A percentile compares a stretch with the other conserved stretches of the same genome.
Conservation (phyloP, 768 basidiomycete species). For the Pholiota conissans region DNA sequence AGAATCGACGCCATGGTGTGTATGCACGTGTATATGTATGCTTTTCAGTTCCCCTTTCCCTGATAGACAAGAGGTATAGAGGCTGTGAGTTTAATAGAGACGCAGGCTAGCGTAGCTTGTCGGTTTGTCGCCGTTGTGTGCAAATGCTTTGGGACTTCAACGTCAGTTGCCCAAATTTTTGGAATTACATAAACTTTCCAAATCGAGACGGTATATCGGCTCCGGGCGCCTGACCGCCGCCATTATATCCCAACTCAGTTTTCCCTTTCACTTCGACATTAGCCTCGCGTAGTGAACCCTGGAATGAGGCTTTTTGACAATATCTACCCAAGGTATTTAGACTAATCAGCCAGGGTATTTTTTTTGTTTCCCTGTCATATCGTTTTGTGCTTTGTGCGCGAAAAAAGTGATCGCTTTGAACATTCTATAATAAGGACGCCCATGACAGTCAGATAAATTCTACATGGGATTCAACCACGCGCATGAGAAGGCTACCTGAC, state of each 20-base stretch:
- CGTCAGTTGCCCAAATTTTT: conserved; percentile 12
- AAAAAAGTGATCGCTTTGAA: no score
- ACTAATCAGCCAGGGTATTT: no score
- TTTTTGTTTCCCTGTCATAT: no score
- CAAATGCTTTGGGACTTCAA: not conserved
- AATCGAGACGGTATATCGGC: not conserved
- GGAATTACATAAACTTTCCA: conserved; percentile 10
- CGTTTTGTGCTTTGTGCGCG: no score
- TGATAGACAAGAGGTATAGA: not conserved
- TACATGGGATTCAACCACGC: no score
- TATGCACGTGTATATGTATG: not conserved
- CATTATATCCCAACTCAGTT: not conserved
- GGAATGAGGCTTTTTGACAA: no score
- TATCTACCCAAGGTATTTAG: no score
- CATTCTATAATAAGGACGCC: no score
- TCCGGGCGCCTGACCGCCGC: not conserved
- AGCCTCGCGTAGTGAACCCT: no score
- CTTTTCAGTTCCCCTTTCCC: not conserved
- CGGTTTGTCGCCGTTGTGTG: not conserved
- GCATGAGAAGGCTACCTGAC: no score
- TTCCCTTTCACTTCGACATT: not conserved
- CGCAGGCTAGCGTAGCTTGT: not conserved
- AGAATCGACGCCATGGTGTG: conserved; percentile 61
- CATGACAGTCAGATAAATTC: no score
- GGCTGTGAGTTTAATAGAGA: not conserved